Evolutionary conservation across 2,329 filamentous ascomycete genomes (phyloP), one percentile per base, ranked within the genome.

Genomic region (Exophiala sideris): DNA sequence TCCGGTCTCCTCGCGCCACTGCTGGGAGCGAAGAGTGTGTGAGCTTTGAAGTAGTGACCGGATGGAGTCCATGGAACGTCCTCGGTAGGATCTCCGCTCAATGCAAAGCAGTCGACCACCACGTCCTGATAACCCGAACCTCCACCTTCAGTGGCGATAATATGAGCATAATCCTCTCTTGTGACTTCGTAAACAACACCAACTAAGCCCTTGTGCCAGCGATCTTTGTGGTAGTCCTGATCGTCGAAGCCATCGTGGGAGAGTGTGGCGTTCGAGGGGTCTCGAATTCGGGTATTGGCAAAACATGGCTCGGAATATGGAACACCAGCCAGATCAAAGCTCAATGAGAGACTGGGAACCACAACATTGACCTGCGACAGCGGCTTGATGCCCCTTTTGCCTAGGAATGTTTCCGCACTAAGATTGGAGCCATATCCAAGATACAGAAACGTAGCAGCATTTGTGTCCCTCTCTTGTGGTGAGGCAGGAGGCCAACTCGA

Each of bases 121-220:
- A 96, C 83, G 67, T 97, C 91, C 52, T 86, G 77, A 74, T 99
- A 99, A n/a, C 85, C 81, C 2, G 84, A 74, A 14, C 91, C 91
- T 32, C 89, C 91, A 48, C 92, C 92, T 70, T 99, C 94, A 4
- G 91, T 96, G 4, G 86, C 86, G 57, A 97, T 86, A 63, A 99
- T 96, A 56, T 82, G 87, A 5, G 85, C 80, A 68, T 89, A 99
- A 73, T 99, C 94, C 40, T 80, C 71, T 14, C 79, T 75, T 1
- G 91, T 96, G 29, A 97, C 89, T 73, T 97, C 91, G 74, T 99
- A 99, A 3, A 97, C 94, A 12, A 96, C 90, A 20, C 94, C 94
- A 38, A 96, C 82, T 2, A 99, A 79, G 3, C 89, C 89, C 65
- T 91, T 91, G 59, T 84, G 76, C 91, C 90, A 95, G 50, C 73